Base-by-base conservation (phyloP, 768 basidiomycete genomes). In the Boletus rex-veris region DNA sequence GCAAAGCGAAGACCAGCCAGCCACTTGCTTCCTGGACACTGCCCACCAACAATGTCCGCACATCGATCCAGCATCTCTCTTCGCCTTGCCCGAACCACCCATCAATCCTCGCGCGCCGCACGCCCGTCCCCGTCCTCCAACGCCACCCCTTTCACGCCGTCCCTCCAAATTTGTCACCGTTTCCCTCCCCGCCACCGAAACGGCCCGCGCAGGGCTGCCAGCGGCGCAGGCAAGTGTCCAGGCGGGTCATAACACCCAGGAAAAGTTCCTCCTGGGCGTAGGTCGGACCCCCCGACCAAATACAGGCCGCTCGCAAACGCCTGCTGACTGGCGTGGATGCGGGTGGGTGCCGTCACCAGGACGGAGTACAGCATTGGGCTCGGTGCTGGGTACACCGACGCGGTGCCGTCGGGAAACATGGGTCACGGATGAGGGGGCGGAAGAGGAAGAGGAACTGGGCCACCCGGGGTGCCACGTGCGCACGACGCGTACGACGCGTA, bases 401-500 rank as follows among this genome's bases (percentile, higher is more conserved):
- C 40, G 11, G n/a, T 31, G 15, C 33, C 12, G 12, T 35, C 33
- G 33, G 10, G 33, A 35, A 14, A 10, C 12, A 14, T 1, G 33
- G 33, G 4, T 6, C 33, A 14, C 33, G 12, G 41, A 39, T 4
- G 28, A 14, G 3, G 44, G 3, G 7, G 38, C n/a, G 7, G 36
- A 28, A 1, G 42, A 21, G 21, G 39, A 45, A 2, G 40, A 18
- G 28, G 30, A 4, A n/a, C 48, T 10, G 2, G 12, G 4, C 6
- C 24, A 15, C 12, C 19, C 18, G 1, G 26, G 37, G 4, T 52
- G 19, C 19, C 14, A 26, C 21, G 19, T 18, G n/a, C 45, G 38
- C 38, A 42, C 33, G 21, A 62, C 56, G 33, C 53, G 36, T n/a
- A 42, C 33, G 21, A 62, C 56, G 33, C 53, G 36, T n/a, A 56